Percentiles rank a stretch among this genome's conserved stretches.
Evolutionary conservation across 768 basidiomycete species (phyloP).

Genomic region (Tulasnella sp.): DNA sequence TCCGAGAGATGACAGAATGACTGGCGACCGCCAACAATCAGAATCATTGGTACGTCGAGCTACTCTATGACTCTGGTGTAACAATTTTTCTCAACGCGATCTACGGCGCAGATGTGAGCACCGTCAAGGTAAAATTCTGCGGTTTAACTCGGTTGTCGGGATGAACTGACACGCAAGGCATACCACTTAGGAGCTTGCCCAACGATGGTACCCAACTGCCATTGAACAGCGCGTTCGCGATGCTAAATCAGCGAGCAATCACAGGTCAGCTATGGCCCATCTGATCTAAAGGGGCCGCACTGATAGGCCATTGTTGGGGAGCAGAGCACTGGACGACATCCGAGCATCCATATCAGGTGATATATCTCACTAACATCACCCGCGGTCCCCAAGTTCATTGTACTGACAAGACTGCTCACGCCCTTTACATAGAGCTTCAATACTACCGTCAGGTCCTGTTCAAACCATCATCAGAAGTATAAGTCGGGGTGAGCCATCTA

Average conservation of each 20-base stretch:
- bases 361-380: not conserved
- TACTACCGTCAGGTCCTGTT: conserved; percentile 77
- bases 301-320: not conserved
- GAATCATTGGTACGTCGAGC: conserved; percentile 53
- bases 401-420: not conserved
- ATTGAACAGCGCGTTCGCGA: conserved; percentile 13
- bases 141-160: not conserved
- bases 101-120: conserved; percentile 55
- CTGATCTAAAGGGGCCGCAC: not conserved
- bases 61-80: not conserved
- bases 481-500: not conserved
- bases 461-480: not conserved
- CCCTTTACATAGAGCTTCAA: conserved; percentile 67
- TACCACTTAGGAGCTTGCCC: conserved; percentile 48
- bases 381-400: no score
- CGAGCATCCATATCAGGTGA: conserved; percentile 60
- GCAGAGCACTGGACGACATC: conserved; percentile 77
- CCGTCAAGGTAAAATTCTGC: conserved; percentile 47
- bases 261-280: conserved; percentile 38
- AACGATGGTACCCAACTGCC: conserved; percentile 53
- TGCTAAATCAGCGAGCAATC: conserved; percentile 33
- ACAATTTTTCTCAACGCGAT: not conserved
- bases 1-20: no score
- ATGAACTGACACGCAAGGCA: not conserved
- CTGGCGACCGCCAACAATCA: no score